Conservation (phyloP, 75 land plant species). For the Selaginella moellendorffii region DNA sequence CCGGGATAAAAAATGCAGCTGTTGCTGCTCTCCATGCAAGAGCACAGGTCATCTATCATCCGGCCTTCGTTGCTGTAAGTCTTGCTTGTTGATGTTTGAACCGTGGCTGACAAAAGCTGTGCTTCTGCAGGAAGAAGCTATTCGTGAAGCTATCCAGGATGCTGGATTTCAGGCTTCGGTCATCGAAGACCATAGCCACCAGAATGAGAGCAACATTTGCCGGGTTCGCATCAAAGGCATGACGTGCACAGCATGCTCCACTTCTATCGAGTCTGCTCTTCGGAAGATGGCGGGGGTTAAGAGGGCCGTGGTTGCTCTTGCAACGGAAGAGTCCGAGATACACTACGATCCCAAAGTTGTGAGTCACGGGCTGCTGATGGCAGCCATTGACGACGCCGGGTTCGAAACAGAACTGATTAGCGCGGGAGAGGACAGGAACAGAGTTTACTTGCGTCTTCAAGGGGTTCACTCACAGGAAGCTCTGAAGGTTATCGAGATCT, state of each 20-base stretch:
- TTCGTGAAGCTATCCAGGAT: conserved; percentile 56
- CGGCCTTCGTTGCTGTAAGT: conserved; percentile 50
- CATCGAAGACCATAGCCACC: conserved; percentile 15
- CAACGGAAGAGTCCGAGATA: conserved; percentile 67
- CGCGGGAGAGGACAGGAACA: conserved; percentile 46
- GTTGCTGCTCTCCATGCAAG: conserved; percentile 73
- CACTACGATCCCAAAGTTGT: conserved; percentile 43
- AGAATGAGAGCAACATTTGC: conserved; percentile 19
- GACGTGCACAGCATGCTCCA: conserved; percentile 71
- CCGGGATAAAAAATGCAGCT: conserved; percentile 51
- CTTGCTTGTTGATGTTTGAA: no score
- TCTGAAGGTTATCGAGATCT: conserved; percentile 26
- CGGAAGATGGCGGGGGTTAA: conserved; percentile 34
- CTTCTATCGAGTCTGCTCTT: conserved; percentile 44
- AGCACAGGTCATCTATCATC: conserved; percentile 45
- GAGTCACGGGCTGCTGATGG: conserved; percentile 23
- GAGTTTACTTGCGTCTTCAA: conserved; percentile 36
- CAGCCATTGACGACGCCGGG: conserved; percentile 45
- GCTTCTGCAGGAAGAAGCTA: conserved; percentile 35
- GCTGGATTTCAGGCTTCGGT: conserved; percentile 46
- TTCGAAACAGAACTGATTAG: conserved; percentile 52
- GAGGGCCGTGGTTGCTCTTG: conserved; percentile 46
- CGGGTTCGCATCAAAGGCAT: conserved; percentile 51
- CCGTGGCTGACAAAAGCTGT: not conserved
- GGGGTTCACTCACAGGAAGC: conserved; percentile 22